Conservation (phyloP, 2,329 filamentous ascomycete species). For the Leptoxyphium fumago region DNA sequence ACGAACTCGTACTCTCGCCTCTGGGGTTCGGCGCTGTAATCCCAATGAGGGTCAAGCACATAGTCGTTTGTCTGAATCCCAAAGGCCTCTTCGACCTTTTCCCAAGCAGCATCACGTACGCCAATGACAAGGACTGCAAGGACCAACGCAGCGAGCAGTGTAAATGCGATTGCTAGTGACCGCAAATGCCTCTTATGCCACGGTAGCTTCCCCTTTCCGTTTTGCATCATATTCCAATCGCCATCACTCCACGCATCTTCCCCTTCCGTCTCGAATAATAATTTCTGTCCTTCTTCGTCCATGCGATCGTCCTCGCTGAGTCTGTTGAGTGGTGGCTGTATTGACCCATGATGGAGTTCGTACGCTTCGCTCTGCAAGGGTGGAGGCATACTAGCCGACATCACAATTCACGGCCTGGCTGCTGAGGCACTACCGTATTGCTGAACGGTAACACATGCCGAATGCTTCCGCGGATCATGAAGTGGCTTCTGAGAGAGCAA, state of each 20-base stretch:
- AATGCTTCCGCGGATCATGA: too few relatives aligned
- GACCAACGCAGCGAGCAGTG: background rate
- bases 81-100: background rate
- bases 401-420: too few relatives aligned
- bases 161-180: background rate
- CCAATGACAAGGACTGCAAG: background rate
- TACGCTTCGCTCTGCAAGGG: background rate
- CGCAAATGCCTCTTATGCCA: background rate
- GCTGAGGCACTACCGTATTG: too few relatives aligned
- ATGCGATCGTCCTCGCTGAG: background rate
- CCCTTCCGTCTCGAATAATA: slow-evolving; percentile 8
- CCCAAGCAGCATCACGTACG: background rate
- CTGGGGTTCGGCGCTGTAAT: slow-evolving; percentile 34
- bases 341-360: background rate
- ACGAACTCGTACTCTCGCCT: slow-evolving; percentile 47
- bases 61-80: slow-evolving; percentile 35
- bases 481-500: too few relatives aligned
- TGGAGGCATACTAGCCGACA: too few relatives aligned
- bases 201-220: background rate
- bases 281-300: slow-evolving; percentile 8
- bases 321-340: background rate
- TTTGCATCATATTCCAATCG: background rate
- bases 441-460: too few relatives aligned
- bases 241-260: slow-evolving; percentile 1
- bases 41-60: slow-evolving; percentile 42